Base-by-base conservation (phyloP, 257 asterid genomes). In the Apocynum venetum region DNA sequence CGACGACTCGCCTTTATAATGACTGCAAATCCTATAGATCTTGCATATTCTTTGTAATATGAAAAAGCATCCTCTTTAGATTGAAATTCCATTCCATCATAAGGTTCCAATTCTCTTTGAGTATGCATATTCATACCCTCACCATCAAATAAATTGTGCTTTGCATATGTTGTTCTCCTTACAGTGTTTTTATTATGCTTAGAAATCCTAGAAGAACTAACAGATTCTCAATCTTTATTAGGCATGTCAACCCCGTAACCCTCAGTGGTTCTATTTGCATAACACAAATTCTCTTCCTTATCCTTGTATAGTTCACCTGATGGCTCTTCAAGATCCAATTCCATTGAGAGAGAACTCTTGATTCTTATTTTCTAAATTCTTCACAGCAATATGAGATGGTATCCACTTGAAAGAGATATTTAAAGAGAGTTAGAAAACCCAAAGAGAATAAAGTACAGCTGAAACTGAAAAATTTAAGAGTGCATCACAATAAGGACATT, bases 1-100 rank as follows among this genome's bases (percentile, higher is more conserved):
- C 89, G 84, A 49, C 89, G 90, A 65, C 89, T 87, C 74, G 93
- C 89, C 84, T 85, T 89, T 79, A 81, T 85, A 74, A 89, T 85
- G 76, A 87, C 83, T 51, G 83, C 74, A 81, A 89, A 89, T 71
- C 89, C 89, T 38, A 78, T 43, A 65, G 85, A 81, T 25, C 61
- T 2, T 17, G 91, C 93, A 81, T 85, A 85, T 35, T 84, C 82
- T 80, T 84, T 87, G 78, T 84, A 87, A 71, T 76, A 84, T 31
- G 79, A 76, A 80, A 87, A 84, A 13, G 93, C 91, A 19, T 87
- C 86, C 81, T 89, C 88, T 78, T 89, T 89, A 72, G 91, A 89
- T 2, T 87, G 89, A 51, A 87, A 89, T 65, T 85, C 89, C 87
- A 81, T 81, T 71, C 80, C 79, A 60, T 82, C 89, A 78, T 76